A percentile compares a stretch with the other conserved stretches of the same genome.
These are phyloP conservation scores for Colletotrichum tabaci DNA, from an alignment of 2,329 filamentous ascomycete species.

Conservation along the genomic window DNA sequence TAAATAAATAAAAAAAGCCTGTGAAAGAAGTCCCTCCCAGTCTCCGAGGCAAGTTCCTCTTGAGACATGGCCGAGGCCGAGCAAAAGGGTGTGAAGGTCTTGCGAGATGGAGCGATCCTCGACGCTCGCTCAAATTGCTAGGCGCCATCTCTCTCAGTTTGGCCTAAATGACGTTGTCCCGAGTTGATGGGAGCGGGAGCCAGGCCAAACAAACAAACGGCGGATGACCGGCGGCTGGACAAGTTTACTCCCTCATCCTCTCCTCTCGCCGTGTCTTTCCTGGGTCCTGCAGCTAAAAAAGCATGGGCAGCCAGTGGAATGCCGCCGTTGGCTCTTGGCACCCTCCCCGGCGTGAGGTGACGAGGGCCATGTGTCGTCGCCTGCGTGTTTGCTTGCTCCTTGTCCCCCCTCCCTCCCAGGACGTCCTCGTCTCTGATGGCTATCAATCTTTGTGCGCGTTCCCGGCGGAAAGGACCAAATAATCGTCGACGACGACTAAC, in stretches of 20 bases:
- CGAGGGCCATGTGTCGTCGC: conserved; percentile 30
- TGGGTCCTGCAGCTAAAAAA: conserved; percentile 33
- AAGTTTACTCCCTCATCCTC: conserved; percentile 8
- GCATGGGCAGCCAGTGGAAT: conserved; percentile 15
- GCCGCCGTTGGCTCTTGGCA: conserved; percentile 16
- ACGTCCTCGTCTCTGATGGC: neutral
- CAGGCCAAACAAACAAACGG: conserved; percentile 6
- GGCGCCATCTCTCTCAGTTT: conserved; percentile 2
- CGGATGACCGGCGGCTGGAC: neutral
- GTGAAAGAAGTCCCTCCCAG: neutral
- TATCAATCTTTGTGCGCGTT: conserved; percentile 23
- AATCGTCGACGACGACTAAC: conserved; percentile 16
- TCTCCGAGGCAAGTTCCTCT: conserved; percentile 24
- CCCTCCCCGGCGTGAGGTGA: conserved; percentile 18
- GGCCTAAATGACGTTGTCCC: conserved; percentile 31
- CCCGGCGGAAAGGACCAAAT: conserved; percentile 34
- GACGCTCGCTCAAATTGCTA: conserved; percentile 16
- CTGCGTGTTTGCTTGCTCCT: neutral
- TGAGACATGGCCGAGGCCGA: conserved; percentile 31
- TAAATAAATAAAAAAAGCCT: neutral
- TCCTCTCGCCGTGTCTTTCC: conserved; percentile 16
- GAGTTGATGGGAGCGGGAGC: conserved; percentile 8
- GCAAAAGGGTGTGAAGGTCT: conserved; percentile 30
- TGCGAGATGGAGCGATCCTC: conserved; percentile 9
- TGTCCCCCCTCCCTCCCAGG: no score